Evolutionary conservation across 2,329 filamentous ascomycete genomes (phyloP).

Genomic region (Colletotrichum zoysiae): DNA sequence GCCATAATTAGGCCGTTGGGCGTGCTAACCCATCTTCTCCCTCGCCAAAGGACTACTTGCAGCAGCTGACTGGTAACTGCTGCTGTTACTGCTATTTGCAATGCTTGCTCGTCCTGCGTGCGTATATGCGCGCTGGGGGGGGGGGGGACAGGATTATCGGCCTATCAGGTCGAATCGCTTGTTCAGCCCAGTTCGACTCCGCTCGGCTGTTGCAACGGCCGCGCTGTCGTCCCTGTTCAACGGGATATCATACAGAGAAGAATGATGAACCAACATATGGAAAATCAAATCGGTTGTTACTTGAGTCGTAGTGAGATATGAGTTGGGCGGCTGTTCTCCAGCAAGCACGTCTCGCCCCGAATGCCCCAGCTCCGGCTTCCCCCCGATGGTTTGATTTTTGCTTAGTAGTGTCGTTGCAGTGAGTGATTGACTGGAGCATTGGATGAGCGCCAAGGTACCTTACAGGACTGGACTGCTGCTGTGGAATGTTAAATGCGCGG

Average conservation of each 20-base stretch:
- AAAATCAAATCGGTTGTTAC: constrained; percentile 26
- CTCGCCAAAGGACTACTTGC: constrained; percentile 18
- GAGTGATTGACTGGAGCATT: neutral
- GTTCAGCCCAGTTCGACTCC: constrained; percentile 15
- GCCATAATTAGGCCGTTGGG: constrained; percentile 40
- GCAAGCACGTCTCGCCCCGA: constrained; percentile 22
- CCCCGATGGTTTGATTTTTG: constrained; percentile 14
- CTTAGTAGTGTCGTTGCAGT: neutral
- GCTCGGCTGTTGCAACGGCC: constrained; percentile 12
- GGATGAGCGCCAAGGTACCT: constrained; percentile 35
- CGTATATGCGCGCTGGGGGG: constrained; percentile 25
- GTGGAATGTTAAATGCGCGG: constrained; percentile 29
- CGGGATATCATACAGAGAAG: constrained; percentile 17
- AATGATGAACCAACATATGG: constrained; percentile 21
- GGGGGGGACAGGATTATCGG: constrained; percentile 27
- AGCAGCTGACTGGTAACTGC: neutral
- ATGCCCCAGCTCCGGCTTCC: constrained; percentile 4
- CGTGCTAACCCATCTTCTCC: constrained; percentile 20
- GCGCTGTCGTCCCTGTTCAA: constrained; percentile 9
- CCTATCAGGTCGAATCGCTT: constrained; percentile 34
- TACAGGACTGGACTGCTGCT: constrained; percentile 28
- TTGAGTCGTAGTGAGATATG: constrained; percentile 29
- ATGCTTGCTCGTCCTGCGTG: constrained; percentile 30
- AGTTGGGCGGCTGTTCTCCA: constrained; percentile 33
- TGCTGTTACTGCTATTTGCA: constrained; percentile 29